Percentiles rank a stretch among this genome's conserved stretches.
These are phyloP conservation scores for Pseudotsuga menziesii DNA, from an alignment of 75 land plant species.

Conservation along the genomic window DNA sequence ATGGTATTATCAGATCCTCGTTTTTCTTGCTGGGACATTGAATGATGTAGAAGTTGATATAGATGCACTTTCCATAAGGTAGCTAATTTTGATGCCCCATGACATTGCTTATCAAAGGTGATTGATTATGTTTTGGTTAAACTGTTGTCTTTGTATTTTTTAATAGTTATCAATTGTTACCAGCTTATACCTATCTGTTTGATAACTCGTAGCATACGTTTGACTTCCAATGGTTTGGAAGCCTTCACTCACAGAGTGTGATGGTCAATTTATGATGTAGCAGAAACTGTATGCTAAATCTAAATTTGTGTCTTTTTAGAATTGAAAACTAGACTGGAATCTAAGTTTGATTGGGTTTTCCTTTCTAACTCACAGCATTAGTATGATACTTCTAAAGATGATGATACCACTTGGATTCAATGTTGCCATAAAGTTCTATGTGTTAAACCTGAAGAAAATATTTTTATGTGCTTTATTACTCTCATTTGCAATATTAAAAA, in stretches of 20 bases:
- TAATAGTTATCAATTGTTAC: background rate
- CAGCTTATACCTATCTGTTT: background rate
- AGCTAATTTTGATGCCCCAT: conserved; percentile 9
- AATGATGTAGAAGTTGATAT: conserved; percentile 13
- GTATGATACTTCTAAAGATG: conserved; percentile 6
- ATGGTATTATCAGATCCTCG: conserved; percentile 14
- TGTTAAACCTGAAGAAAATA: conserved; percentile 5
- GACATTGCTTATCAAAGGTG: conserved; percentile 8
- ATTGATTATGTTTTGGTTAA: background rate
- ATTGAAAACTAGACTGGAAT: background rate
- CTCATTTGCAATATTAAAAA: no score
- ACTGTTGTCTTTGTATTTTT: background rate
- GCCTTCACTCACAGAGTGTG: no score
- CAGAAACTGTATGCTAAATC: background rate
- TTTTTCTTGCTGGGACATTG: conserved; percentile 13
- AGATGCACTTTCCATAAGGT: conserved; percentile 14
- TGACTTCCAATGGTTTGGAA: background rate
- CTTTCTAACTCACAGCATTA: conserved; percentile 10
- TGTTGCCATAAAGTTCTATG: conserved; percentile 7
- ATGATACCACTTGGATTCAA: conserved; percentile 11
- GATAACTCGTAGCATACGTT: background rate
- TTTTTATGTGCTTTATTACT: background rate
- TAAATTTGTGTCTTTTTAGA: background rate
- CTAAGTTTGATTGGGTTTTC: background rate
- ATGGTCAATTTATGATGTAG: background rate